Conservation (phyloP, 129 eudicot species). For the Lactuca sativa region DNA sequence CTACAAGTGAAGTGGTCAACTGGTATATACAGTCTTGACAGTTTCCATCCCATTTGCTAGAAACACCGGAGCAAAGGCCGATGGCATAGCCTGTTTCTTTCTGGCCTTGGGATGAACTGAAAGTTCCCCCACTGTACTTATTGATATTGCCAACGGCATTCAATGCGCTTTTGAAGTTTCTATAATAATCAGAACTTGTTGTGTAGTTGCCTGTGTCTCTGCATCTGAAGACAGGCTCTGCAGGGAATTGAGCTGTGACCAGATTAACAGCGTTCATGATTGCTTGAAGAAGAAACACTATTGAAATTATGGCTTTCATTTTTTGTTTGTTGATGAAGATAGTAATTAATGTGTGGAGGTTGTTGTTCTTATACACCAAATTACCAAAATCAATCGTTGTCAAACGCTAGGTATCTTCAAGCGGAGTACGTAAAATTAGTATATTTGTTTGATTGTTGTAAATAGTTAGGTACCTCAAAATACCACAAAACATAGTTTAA, state of each 20-base stretch:
- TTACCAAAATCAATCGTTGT: neutral
- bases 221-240: neutral
- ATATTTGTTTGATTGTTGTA: neutral
- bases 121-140: neutral
- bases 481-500: neutral
- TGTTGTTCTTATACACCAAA: neutral
- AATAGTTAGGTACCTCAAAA: neutral
- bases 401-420: neutral
- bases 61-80: conserved; percentile 30
- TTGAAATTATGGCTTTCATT: neutral
- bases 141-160: neutral
- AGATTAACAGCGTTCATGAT: neutral
- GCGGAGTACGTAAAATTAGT: too few species aligned
- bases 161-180: conserved; percentile 8
- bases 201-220: conserved; percentile 17
- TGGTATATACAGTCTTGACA: conserved; percentile 25
- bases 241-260: conserved; percentile 9
- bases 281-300: conserved; percentile 8
- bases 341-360: neutral
- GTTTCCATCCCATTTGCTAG: neutral
- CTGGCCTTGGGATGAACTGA: conserved; percentile 18
- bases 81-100: conserved; percentile 14
- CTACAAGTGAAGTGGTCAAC: neutral
- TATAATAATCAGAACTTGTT: neutral
- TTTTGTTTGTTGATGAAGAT: neutral